Conservation (phyloP, 2,329 filamentous ascomycete genomes). For the Ophiostoma himal-ulmi region DNA sequence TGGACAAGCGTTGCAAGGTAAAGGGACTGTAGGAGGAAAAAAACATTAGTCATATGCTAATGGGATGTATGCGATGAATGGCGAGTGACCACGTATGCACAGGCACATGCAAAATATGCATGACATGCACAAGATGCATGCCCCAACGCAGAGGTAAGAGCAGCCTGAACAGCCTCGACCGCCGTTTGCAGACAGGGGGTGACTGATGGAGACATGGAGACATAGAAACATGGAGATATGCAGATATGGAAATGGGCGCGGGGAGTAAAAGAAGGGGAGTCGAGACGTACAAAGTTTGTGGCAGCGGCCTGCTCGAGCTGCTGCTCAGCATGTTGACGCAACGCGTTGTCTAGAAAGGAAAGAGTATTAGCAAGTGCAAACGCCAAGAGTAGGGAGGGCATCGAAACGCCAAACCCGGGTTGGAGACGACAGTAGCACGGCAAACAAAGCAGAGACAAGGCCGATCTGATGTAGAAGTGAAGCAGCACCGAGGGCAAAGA, state of each 20-base stretch:
- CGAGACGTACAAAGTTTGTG: slow-evolving; percentile 76
- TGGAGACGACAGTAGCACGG: slow-evolving; percentile 6
- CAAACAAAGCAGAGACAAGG: background rate
- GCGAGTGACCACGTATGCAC: background rate
- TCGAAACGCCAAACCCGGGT: background rate
- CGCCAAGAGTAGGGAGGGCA: background rate
- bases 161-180: background rate
- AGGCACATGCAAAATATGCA: slow-evolving; percentile 8
- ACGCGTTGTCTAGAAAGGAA: slow-evolving; percentile 63
- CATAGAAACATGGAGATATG: background rate
- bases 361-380: slow-evolving; percentile 13
- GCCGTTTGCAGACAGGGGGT: slow-evolving; percentile 10
- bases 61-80: background rate
- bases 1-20: slow-evolving; percentile 90
- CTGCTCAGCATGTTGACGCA: slow-evolving; percentile 87
- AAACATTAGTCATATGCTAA: slow-evolving; percentile 14
- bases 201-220: background rate
- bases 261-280: slow-evolving; percentile 18
- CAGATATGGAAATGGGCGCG: background rate
- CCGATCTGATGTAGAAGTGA: background rate
- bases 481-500: background rate
- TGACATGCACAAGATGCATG: background rate
- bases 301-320: slow-evolving; percentile 90
- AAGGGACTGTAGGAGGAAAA: slow-evolving; percentile 57
- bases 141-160: background rate